Evolutionary conservation across 2,329 filamentous ascomycete genomes (phyloP), one percentile per base, ranked within the genome.

Genomic region (Rosellinia necatrix): DNA sequence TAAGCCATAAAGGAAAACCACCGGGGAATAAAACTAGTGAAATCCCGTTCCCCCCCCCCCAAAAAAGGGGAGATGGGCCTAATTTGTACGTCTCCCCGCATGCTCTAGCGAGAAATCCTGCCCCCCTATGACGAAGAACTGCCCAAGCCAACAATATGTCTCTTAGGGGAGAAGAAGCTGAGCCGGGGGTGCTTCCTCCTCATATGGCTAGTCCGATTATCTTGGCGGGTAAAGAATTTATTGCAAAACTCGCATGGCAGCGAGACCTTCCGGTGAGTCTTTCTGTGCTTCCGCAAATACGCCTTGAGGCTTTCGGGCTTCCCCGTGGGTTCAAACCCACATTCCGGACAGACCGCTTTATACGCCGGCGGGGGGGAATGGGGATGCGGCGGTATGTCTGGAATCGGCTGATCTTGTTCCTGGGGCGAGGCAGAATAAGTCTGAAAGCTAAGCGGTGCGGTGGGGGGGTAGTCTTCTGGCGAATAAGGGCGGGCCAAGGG

Each of bases 251-350:
- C 3, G 30, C 58, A 60, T 13, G 1, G 19, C 4, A 49, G 17
- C 6, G 0, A 10, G 9, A 6, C 9, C 2, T 6, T 6, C 6
- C 15, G 7, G 9, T 61, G 55, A 3, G 4, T 27, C 3, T 4
- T 3, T 10, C 19, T 13, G 6, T 61, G 59, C 12, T 61, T 61
- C 2, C n/a, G 27, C 12, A 59, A 17, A 22, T 61, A 56, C 4
- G 38, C 7, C 21, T 44, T 25, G 2, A 0, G n/a, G 4, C 6
- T 12, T 7, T 22, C 24, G 7, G 30, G 25, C 7, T 46, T 44
- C 3, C 55, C 55, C 9, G 12, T 15, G 6, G 55, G 49, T 8
- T 4, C 34, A 22, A 35, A 58, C 1, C 1, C 0, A 10, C 53
- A 58, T 13, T 10, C 0, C 7, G 3, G 7, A 15, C 58, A 60